phyloP scores from a whole-genome alignment of 768 basidiomycete genomes.

The Pseudohyphozyma bogoriensis region DNA sequence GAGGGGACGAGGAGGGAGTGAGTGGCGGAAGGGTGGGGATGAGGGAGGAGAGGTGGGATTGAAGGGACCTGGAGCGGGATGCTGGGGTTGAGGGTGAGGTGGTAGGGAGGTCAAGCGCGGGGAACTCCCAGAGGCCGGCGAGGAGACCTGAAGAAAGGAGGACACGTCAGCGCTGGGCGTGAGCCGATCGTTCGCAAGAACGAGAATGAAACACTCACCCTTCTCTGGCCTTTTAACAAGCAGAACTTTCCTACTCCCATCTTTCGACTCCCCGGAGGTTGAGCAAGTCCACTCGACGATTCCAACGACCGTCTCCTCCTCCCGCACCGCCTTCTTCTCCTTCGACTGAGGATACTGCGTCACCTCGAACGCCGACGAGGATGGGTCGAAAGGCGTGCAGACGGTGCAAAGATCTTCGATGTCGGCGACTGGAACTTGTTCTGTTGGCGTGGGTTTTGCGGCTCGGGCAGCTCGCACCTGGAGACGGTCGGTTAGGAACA shows the following conservation, averaged over 20 bases:
- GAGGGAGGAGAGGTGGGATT: conserved; percentile 29
- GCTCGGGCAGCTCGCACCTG: background rate
- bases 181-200: background rate
- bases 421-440: conserved; percentile 39
- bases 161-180: too few species aligned
- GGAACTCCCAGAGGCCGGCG: conserved; percentile 82
- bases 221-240: conserved; percentile 71
- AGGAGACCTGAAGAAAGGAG: conserved; percentile 55
- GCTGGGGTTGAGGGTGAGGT: background rate
- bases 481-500: too few species aligned
- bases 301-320: conserved; percentile 74
- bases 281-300: conserved; percentile 90
- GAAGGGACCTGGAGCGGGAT: conserved; percentile 4
- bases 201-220: conserved; percentile 44
- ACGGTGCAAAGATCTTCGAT: conserved; percentile 67
- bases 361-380: conserved; percentile 39
- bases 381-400: conserved; percentile 50
- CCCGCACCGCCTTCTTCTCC: conserved; percentile 67
- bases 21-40: background rate
- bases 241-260: conserved; percentile 51
- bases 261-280: conserved; percentile 42
- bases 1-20: background rate
- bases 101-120: conserved; percentile 49
- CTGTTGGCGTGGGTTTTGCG: background rate
- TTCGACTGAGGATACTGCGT: conserved; percentile 79